phyloP scores from a whole-genome alignment of 306 rosid genomes.

The Oemleria cerasiformis region DNA sequence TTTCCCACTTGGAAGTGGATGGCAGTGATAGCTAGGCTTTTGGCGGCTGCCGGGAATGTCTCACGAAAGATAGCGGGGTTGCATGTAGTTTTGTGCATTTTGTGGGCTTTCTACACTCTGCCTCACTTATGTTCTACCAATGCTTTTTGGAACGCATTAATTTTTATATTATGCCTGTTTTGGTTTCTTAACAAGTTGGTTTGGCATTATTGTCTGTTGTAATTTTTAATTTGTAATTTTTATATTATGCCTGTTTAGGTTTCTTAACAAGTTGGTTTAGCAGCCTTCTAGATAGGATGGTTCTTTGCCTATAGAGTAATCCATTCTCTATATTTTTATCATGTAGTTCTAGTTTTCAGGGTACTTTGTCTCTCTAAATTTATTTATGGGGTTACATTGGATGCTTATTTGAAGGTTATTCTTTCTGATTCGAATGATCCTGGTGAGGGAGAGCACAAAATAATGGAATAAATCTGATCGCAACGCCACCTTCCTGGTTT shows the following conservation, averaged over 20 bases:
- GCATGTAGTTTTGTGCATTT: slow-evolving; percentile 7
- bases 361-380: slow-evolving; percentile 55
- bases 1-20: slow-evolving; percentile 73
- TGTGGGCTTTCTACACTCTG: background rate
- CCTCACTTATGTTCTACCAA: background rate
- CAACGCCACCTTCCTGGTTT: slow-evolving; percentile 82
- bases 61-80: slow-evolving; percentile 39
- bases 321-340: slow-evolving; percentile 41
- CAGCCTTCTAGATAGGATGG: slow-evolving; percentile 31
- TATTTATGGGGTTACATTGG: slow-evolving; percentile 58
- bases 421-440: slow-evolving; percentile 96
- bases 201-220: slow-evolving; percentile 23
- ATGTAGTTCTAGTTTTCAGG: slow-evolving; percentile 50
- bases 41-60: slow-evolving; percentile 47
- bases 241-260: slow-evolving; percentile 28
- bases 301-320: slow-evolving; percentile 45
- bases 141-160: background rate
- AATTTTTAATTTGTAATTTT: slow-evolving; percentile 5
- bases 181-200: slow-evolving; percentile 42
- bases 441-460: slow-evolving; percentile 98
- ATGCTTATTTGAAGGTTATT: slow-evolving; percentile 86
- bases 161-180: background rate
- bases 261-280: slow-evolving; percentile 64
- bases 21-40: slow-evolving; percentile 78
- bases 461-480: slow-evolving; percentile 75